Conservation (phyloP, 352 stramenopile genomes). For the Pythium vanterpoolii region DNA sequence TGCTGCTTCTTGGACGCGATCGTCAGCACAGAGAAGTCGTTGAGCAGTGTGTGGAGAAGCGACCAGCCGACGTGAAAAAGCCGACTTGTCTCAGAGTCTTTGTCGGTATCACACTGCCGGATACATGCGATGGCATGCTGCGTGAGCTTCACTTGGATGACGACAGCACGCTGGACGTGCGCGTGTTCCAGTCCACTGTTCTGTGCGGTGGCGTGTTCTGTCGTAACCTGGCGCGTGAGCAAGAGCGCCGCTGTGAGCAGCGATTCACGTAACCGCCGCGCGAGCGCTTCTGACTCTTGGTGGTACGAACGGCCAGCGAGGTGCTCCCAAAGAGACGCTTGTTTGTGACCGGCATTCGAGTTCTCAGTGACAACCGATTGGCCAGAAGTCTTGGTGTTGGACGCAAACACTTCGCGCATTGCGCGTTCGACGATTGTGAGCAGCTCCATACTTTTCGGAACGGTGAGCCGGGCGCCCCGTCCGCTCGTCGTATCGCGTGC, state of each 20-base stretch:
- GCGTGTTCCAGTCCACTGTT: constrained; percentile 8
- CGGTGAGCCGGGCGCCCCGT: constrained; percentile 20
- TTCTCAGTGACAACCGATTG: constrained; percentile 4
- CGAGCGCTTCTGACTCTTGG: constrained; percentile 26
- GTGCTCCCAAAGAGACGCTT: constrained; percentile 28
- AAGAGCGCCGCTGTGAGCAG: constrained; percentile 51
- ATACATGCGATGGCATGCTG: constrained; percentile 54
- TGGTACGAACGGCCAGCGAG: constrained; percentile 29
- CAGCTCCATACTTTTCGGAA: constrained; percentile 30
- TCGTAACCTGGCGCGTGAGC: constrained; percentile 39
- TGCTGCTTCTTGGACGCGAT: constrained; percentile 26
- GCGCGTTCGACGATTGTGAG: constrained; percentile 29
- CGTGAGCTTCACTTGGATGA: constrained; percentile 50
- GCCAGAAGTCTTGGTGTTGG: constrained; percentile 1
- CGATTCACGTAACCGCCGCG: constrained; percentile 30
- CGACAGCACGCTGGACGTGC: constrained; percentile 17
- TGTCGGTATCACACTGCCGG: constrained; percentile 30
- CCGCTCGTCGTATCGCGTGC: constrained; percentile 26
- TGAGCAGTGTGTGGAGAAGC: constrained; percentile 52
- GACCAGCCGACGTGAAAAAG: constrained; percentile 70
- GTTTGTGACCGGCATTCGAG: background rate
- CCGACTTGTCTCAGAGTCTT: background rate
- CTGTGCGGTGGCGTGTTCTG: constrained; percentile 1
- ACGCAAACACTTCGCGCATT: constrained; percentile 23
- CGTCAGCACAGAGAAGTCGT: constrained; percentile 37